These are phyloP conservation scores for Takashimella tepidaria DNA, from an alignment of 1,284 basidiomycete genomes.

Conservation along the genomic window DNA sequence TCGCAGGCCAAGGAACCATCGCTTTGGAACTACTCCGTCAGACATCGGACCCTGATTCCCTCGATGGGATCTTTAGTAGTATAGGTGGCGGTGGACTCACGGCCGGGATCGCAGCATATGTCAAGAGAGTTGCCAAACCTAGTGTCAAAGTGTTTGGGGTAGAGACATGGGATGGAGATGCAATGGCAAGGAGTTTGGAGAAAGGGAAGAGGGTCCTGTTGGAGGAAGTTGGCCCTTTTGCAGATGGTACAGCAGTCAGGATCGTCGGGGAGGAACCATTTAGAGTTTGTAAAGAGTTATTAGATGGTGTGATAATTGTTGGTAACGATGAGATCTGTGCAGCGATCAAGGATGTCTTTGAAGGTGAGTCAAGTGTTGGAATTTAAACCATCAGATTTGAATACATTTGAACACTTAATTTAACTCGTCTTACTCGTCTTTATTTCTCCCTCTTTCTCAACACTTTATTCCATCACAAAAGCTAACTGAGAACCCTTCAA, in stretches of 20 bases:
- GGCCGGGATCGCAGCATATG: conserved; percentile 83
- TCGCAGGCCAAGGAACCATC: conserved; percentile 95
- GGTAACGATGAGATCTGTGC: conserved; percentile 97
- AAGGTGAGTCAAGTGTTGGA: conserved; percentile 58
- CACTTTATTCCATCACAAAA: background rate
- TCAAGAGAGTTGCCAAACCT: conserved; percentile 88
- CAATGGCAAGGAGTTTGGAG: conserved; percentile 74
- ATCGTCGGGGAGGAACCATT: conserved; percentile 94
- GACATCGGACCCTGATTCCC: conserved; percentile 61
- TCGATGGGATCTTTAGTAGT: conserved; percentile 84
- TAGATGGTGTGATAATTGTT: conserved; percentile 82
- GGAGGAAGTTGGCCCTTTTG: conserved; percentile 90
- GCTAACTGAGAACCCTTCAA: background rate
- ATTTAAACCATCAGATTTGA: too few relatives aligned
- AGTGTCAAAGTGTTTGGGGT: conserved; percentile 78
- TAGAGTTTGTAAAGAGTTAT: conserved; percentile 75
- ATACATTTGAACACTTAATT: too few relatives aligned
- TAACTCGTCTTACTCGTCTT: conserved; percentile 2
- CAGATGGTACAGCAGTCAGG: conserved; percentile 98
- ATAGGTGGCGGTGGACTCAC: conserved; percentile 92
- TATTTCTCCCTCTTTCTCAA: conserved; percentile 5
- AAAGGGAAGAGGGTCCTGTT: conserved; percentile 76
- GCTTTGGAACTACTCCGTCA: conserved; percentile 93
- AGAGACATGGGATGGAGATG: conserved; percentile 95
- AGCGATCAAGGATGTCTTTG: conserved; percentile 97